Conservation (phyloP, 768 basidiomycete genomes). For the Amanita exitialis region DNA sequence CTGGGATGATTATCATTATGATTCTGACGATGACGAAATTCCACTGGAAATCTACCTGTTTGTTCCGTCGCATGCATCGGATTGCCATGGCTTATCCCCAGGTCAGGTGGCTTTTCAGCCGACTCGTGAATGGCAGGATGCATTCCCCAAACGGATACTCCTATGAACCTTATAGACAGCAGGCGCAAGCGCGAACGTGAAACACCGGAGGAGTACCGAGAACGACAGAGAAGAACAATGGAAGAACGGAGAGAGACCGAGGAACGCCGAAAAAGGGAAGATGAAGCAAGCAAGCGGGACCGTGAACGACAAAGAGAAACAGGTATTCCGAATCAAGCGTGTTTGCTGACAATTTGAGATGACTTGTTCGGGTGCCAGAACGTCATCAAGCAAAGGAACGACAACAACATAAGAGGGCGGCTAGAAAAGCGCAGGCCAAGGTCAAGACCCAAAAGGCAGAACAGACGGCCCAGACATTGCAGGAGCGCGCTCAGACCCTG, state of each 20-base stretch:
- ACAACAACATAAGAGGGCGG: slow-evolving; percentile 40
- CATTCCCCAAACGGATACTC: not conserved
- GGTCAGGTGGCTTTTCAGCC: slow-evolving; percentile 5
- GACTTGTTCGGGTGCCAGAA: slow-evolving; percentile 24
- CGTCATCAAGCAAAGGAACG: slow-evolving; percentile 46
- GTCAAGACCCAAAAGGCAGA: slow-evolving; percentile 39
- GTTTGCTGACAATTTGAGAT: not conserved
- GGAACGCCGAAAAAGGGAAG: slow-evolving; percentile 40
- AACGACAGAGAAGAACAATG: slow-evolving; percentile 35
- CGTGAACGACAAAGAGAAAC: slow-evolving; percentile 40
- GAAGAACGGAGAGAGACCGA: slow-evolving; percentile 49
- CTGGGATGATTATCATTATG: slow-evolving; percentile 23
- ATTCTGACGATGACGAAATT: slow-evolving; percentile 26
- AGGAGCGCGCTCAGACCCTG: slow-evolving; percentile 39
- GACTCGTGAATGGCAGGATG: not conserved
- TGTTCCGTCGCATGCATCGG: not conserved
- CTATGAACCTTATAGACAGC: slow-evolving; percentile 4
- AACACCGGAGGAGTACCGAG: slow-evolving; percentile 40
- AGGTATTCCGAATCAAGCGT: slow-evolving; percentile 7
- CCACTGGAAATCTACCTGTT: slow-evolving; percentile 14
- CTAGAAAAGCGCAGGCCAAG: slow-evolving; percentile 48
- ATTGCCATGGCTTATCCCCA: not conserved
- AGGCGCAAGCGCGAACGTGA: slow-evolving; percentile 25
- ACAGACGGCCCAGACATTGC: slow-evolving; percentile 33
- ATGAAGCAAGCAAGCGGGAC: slow-evolving; percentile 34